Evolutionary conservation across 352 stramenopile genomes (phyloP), one percentile per base, ranked within the genome.

Genomic region (Phytophthora colocasiae): DNA sequence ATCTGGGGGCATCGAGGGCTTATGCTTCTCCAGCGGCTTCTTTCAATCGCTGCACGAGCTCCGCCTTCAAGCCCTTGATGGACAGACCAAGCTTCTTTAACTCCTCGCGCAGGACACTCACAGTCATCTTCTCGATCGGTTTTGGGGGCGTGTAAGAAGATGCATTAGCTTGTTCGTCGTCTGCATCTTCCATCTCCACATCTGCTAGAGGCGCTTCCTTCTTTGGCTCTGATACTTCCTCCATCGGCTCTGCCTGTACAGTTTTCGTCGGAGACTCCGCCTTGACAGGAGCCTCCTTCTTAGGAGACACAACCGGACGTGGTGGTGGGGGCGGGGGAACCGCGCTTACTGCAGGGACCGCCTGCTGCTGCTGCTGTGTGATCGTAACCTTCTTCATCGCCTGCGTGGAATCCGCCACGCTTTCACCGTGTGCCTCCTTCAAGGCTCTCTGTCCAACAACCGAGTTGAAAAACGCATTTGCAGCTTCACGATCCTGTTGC

Each of bases 51-150:
- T 92, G 78, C 38, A 89, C 83, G 31, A 96, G 63, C 51, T 96
- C 87, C 12, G 86, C 87, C 69, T 96, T 96, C 32, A 96, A 75
- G 6, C 87, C 87, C 69, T 92, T 93, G 39, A 87, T 96, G 34
- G 85, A 77, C 31, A 96, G 48, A 1, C 81, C 85, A 22, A 86
- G 81, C 15, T 85, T 77, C 65, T 96, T 96, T 19, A 96, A 69
- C 9, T 91, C 79, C 47, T 94, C 80, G 24, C 83, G 80, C 46
- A 96, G 68, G 11, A 81, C 69, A 14, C 57, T 74, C 47, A 96
- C 87, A 4, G 87, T 96, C 69, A 94, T 87, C 63, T 93, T 80
- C 10, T 83, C 73, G 52, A 95, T 87, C 11, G 85, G 83, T 58
- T 94, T 92, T 17, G 78, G 83, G 34, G 83, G 85, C 24, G 76